Percentiles rank a stretch among this genome's conserved stretches.
phyloP scores from a whole-genome alignment of 345 rosid genomes.

The Ceriops zippeliana region DNA sequence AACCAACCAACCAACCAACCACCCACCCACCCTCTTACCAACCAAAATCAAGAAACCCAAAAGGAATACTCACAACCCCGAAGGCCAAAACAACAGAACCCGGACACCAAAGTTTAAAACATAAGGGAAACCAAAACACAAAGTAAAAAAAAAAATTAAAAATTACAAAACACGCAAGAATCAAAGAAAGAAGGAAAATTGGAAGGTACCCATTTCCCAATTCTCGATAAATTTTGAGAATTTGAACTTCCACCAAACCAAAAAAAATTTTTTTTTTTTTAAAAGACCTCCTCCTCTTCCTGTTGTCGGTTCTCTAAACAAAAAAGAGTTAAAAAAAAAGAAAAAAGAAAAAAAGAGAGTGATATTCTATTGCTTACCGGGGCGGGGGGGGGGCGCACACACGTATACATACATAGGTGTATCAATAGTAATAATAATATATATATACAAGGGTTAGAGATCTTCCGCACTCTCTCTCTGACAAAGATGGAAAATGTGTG shows the following conservation, averaged over 20 bases:
- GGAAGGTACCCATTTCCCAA: slow-evolving; percentile 49
- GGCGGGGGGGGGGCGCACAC: background rate
- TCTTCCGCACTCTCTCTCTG: background rate
- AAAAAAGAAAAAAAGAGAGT: background rate
- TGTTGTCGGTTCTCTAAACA: background rate
- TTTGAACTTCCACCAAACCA: background rate
- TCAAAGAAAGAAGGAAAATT: background rate
- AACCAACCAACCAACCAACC: background rate
- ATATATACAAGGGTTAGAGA: background rate
- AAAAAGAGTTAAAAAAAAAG: too few relatives aligned
- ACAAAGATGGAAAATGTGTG: background rate
- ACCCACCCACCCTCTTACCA: background rate
- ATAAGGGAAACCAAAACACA: too few relatives aligned
- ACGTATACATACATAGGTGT: background rate
- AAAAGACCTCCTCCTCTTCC: background rate
- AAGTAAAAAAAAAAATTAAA: too few relatives aligned
- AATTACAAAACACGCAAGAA: background rate
- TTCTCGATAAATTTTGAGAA: slow-evolving; percentile 12
- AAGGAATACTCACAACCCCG: background rate
- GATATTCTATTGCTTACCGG: background rate
- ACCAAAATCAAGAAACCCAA: background rate
- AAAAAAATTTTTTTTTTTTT: too few relatives aligned
- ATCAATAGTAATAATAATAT: background rate
- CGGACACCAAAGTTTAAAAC: too few relatives aligned
- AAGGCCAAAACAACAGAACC: background rate